Evolutionary conservation across 768 basidiomycete species (phyloP), one percentile per base, ranked within the genome.

Genomic region (Strobilomyces confusus): DNA sequence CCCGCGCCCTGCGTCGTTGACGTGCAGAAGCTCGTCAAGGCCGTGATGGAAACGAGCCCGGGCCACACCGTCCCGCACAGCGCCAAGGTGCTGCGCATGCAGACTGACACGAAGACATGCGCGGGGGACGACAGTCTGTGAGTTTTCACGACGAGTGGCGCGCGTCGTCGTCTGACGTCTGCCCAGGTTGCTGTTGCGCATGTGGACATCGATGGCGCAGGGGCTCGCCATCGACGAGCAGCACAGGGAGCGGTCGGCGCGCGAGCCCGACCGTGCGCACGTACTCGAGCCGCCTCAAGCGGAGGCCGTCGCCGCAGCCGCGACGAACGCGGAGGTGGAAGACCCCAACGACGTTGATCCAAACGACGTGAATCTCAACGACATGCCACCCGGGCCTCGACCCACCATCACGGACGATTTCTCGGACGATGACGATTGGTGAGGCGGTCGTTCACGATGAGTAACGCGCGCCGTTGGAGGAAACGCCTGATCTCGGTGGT

Each of bases 41-140:
- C 67, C 23, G 56, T 80, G n/a, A 77, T 77, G 74, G 65, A 72
- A 43, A 63, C 59, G 9, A 47, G 48, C 1, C 50, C 69, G 0
- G 67, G 65, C 2, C 36, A 58, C 8, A 59, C 58, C 19, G 60
- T 69, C 13, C 66, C 68, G 8, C 51, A 55, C 4, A 72, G 74
- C 12, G 74, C 75, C 25, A 67, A 63, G 20, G 56, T 61, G 8
- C 48, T 81, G 41, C 62, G 56, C 22, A 51, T 75, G 57, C 58
- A 68, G 19, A 62, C 66, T 0, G 65, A 72, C 30, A 67, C 62
- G 22, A 69, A 67, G 9, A 73, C 73, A 58, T 80, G 79, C 63
- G 78, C 79, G 9, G 80, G 79, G 0, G 79, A 80, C 46, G 80
- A 81, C 59, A 76, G 77, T 32, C 69, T 69, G 80, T 80, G 58